Evolutionary conservation across 2,329 filamentous ascomycete genomes (phyloP).

Genomic region (Elsinoe australis): DNA sequence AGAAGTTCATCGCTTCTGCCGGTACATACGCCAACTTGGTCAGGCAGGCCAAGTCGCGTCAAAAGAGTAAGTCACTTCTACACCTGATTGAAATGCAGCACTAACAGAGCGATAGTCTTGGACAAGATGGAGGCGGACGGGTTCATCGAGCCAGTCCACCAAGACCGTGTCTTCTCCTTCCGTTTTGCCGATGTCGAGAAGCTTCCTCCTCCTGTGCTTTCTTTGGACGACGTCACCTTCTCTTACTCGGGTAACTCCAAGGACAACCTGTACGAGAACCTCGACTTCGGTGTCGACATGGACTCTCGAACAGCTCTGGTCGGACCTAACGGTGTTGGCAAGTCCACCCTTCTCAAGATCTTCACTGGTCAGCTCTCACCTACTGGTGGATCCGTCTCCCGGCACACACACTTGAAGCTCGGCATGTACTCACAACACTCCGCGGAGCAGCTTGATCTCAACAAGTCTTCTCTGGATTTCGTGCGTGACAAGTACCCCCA

Average conservation of each 20-base stretch:
- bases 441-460: slow-evolving; percentile 94
- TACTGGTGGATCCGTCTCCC: slow-evolving; percentile 70
- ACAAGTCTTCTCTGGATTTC: slow-evolving; percentile 95
- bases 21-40: slow-evolving; percentile 99
- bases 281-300: slow-evolving; percentile 99
- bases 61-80: too few relatives aligned
- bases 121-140: slow-evolving; percentile 99
- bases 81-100: too few relatives aligned
- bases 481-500: slow-evolving; percentile 88
- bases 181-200: slow-evolving; percentile 98
- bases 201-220: slow-evolving; percentile 92
- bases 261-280: slow-evolving; percentile 91
- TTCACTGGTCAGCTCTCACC: slow-evolving; percentile 94
- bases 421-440: slow-evolving; percentile 98
- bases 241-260: slow-evolving; percentile 85
- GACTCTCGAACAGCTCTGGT: slow-evolving; percentile 95
- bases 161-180: slow-evolving; percentile 91
- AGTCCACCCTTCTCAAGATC: slow-evolving; percentile 89
- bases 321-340: slow-evolving; percentile 97
- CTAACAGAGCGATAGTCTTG: too few relatives aligned
- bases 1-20: slow-evolving; percentile 99
- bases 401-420: slow-evolving; percentile 97
- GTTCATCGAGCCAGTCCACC: slow-evolving; percentile 83
- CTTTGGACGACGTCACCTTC: slow-evolving; percentile 95
- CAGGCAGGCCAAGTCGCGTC: slow-evolving; percentile 94